Percentiles rank a stretch among this genome's conserved stretches.
Conservation (phyloP, 345 rosid species). For the Eucalyptus decipiens region DNA sequence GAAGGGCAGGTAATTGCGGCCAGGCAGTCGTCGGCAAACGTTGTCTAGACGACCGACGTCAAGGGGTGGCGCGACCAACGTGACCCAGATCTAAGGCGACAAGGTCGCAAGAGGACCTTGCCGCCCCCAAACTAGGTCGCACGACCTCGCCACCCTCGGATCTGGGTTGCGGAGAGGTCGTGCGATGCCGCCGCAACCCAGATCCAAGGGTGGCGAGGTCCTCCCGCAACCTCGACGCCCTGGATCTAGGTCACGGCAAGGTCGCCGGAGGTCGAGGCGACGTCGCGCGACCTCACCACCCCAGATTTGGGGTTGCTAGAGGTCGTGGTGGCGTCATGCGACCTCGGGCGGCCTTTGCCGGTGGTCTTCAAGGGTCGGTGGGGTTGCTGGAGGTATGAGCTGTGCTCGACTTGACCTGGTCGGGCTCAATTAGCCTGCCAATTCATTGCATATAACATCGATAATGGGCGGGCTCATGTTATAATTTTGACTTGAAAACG, state of each 20-base stretch:
- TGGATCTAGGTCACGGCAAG: rapidly evolving
- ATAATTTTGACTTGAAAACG: neutral
- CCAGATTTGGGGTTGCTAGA: rapidly evolving
- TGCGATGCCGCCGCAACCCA: rapidly evolving
- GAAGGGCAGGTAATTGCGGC: rapidly evolving
- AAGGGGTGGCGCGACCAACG: rapidly evolving
- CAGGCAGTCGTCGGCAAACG: rapidly evolving
- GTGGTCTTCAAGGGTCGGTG: rapidly evolving
- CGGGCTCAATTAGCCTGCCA: rapidly evolving
- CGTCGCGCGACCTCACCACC: rapidly evolving
- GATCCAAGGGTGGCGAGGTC: rapidly evolving
- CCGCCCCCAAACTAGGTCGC: rapidly evolving
- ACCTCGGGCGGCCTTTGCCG: rapidly evolving
- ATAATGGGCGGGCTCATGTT: neutral
- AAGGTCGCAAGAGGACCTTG: too few relatives aligned
- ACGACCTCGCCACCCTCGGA: rapidly evolving
- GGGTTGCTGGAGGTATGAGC: too few relatives aligned
- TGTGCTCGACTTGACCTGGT: neutral
- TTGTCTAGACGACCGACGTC: rapidly evolving
- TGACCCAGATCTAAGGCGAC: rapidly evolving
- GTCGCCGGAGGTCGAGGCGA: rapidly evolving
- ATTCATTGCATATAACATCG: neutral
- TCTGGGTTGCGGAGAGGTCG: rapidly evolving
- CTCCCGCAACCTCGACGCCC: rapidly evolving
- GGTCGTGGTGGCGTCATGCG: rapidly evolving